Evolutionary conservation across 345 rosid genomes (phyloP).

Genomic region (Acer yangbiense): DNA sequence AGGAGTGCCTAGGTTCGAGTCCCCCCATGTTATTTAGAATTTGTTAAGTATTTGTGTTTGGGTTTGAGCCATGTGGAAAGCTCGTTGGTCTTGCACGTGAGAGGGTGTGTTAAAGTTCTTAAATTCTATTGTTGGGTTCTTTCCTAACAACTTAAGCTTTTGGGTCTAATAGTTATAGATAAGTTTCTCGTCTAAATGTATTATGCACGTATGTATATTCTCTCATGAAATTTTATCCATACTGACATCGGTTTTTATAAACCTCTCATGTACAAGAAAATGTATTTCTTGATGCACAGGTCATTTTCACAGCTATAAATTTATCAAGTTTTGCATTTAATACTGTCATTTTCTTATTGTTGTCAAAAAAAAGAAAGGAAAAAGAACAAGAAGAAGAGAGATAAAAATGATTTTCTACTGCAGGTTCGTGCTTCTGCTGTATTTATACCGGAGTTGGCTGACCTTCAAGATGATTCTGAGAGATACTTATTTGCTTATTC

Average conservation of each 20-base stretch:
- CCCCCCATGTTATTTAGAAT: too few species aligned
- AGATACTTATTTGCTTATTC: conserved; percentile 64
- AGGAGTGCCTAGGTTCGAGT: too few species aligned
- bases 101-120: too few species aligned
- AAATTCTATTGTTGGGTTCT: background rate
- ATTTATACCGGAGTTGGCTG: conserved; percentile 64
- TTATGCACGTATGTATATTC: background rate
- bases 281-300: background rate
- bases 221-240: background rate
- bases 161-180: background rate
- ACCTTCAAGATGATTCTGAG: conserved; percentile 31
- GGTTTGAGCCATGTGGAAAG: too few species aligned
- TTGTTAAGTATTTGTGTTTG: too few species aligned
- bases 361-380: background rate
- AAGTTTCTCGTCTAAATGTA: background rate
- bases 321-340: background rate
- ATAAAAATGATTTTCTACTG: background rate
- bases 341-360: background rate
- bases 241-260: background rate
- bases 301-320: background rate
- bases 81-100: too few species aligned
- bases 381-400: background rate
- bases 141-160: background rate
- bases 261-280: background rate
- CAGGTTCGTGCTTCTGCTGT: conserved; percentile 88